Evolutionary conservation across 371 early-diverging fungal genomes (phyloP), one percentile per base, ranked within the genome.

Genomic region (Zychaea mexicana): DNA sequence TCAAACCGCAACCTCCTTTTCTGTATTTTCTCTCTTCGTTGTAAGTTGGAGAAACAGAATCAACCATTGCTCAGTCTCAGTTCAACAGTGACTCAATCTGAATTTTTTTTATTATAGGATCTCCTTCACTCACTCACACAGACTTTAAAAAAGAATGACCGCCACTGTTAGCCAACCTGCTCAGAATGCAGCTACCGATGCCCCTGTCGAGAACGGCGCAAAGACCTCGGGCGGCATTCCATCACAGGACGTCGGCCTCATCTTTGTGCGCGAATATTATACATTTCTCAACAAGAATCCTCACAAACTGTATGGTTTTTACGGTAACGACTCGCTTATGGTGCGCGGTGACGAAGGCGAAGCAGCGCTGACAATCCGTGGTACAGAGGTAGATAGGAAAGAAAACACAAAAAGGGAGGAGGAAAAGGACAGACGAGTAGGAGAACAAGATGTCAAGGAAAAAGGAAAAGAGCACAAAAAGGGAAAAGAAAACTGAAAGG

Each of bases 191-290:
- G 19, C 31, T 54, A 47, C 61, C 28, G 53, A 65, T 52, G 28
- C 38, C 7, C 36, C 52, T 47, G 52, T 61, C 52, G 61, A 69
- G 42, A 69, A 65, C 36, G 62, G 60, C 38, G 57, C 28, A 26
- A 59, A 52, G 42, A 3, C 3, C 33, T 30, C 55, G 30, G 47
- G 52, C 15, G 7, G 47, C 38, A 64, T 74, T 64, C 72, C 61
- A 24, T 71, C 74, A 8, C 87, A 86, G 69, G 93, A 96, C 71
- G 89, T 98, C 53, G 96, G 96, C 39, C 90, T 92, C 89, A 85
- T 95, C 72, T 98, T 98, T 83, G 96, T 96, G 60, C 93, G 94
- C 71, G 92, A 97, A 72, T 98, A 95, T 78, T 98, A 97, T 81
- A 95, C 94, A 26, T 89, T 93, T 70, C 67, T 98, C 72, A 93